A percentile compares a stretch with the other conserved stretches of the same genome.
phyloP scores from a whole-genome alignment of 768 basidiomycete genomes.

The Lanmaoa rubissima region DNA sequence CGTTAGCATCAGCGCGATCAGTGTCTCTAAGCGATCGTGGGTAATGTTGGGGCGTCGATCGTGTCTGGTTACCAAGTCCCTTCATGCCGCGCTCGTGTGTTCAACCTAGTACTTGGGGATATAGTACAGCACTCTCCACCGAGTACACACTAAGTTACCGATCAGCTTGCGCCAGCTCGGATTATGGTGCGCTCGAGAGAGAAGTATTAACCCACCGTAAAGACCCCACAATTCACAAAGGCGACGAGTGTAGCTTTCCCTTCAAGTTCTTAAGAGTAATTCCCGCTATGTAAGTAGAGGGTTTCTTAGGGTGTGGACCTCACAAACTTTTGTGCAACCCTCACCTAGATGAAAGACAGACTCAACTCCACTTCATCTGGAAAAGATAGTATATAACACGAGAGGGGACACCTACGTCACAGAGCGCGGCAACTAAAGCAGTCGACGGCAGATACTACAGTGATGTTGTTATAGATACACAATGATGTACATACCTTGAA shows the following conservation, averaged over 20 bases:
- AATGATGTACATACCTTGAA: not conserved
- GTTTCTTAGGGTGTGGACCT: too few species aligned
- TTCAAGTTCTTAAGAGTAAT: too few species aligned
- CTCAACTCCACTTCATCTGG: not conserved
- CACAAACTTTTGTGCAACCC: not conserved
- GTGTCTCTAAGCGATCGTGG: not conserved
- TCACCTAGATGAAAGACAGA: not conserved
- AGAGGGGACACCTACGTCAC: not conserved
- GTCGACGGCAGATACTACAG: not conserved
- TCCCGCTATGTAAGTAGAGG: too few species aligned
- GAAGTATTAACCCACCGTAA: too few species aligned
- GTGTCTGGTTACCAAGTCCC: not conserved
- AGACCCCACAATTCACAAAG: too few species aligned
- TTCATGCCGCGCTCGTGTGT: not conserved
- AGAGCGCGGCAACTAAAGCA: not conserved
- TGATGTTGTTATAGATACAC: not conserved
- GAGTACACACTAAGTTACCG: too few species aligned
- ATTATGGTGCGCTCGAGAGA: too few species aligned
- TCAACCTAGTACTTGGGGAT: too few species aligned
- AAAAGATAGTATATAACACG: not conserved
- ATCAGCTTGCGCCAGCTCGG: too few species aligned
- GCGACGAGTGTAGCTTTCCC: too few species aligned
- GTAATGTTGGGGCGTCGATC: not conserved
- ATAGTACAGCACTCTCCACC: not conserved
- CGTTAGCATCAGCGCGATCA: not conserved